Base-by-base conservation (phyloP, 768 basidiomycete genomes). In the Suillus spraguei region DNA sequence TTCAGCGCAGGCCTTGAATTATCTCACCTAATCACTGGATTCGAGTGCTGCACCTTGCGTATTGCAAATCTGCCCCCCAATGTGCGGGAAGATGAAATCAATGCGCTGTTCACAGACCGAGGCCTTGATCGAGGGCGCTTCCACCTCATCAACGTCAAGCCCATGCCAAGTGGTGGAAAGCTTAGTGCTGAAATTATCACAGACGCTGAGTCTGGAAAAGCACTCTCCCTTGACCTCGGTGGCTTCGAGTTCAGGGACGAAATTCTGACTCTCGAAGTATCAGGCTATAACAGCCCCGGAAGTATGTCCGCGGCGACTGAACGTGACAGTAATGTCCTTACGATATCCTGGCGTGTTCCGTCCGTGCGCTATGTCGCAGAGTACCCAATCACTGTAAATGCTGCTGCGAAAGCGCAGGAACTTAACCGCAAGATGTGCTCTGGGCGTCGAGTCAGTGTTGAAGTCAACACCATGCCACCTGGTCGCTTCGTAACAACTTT, bases 331-430 rank as follows among this genome's bases (percentile, higher is more conserved):
- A 76, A 84, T 14, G 74, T 78, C 42, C 68, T 88, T 58, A 80
- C 78, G 0, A 77, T 88, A 50, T 80, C 79, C 13, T 90, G 87
- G 85, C 77, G 72, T 7, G 72, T 74, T 1, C 86, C 86, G 2
- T 83, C 81, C n/a, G 68, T 69, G 5, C 71, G 79, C 2, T 80
- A 82, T 63, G 65, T 83, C n/a, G 85, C 77, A 1, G 78, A 75
- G 4, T 89, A 83, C 64, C 39, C 38, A 20, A 24, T 7, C 5
- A 20, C 24, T 1, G 24, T 58, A 13, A 32, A 39, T 20, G 74
- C 71, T 44, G 60, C 52, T 8, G 66, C 63, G 32, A 82, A 80
- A 66, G 78, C 76, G 5, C 66, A 61, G 24, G 66, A 70, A 35
- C 71, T 88, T 42, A 66, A 87, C 53, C 72, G 77, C 20, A 64